Percentiles rank a stretch among this genome's conserved stretches.
These are phyloP conservation scores for Colletotrichum costaricense DNA, from an alignment of 2,329 filamentous ascomycete genomes.

Conservation along the genomic window DNA sequence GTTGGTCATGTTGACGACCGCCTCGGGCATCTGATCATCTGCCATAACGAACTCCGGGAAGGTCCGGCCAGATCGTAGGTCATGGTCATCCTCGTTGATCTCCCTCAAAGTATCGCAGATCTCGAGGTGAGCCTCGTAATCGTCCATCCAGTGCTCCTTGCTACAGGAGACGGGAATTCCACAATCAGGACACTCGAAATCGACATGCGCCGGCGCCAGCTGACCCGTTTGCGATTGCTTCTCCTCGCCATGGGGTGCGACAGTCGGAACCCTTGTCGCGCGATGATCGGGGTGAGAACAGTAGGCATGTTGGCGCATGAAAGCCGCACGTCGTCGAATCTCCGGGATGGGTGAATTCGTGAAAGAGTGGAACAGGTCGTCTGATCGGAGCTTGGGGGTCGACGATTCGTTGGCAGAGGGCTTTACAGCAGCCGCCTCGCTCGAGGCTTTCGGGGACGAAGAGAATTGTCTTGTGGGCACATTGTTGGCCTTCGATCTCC, in stretches of 20 bases:
- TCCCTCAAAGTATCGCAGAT: slow-evolving; percentile 92
- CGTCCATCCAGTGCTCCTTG: slow-evolving; percentile 94
- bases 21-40: slow-evolving; percentile 89
- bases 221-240: slow-evolving; percentile 65
- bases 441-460: slow-evolving; percentile 41
- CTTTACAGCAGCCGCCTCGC: slow-evolving; percentile 43
- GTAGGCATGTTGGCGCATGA: slow-evolving; percentile 92
- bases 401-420: slow-evolving; percentile 38
- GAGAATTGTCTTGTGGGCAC: slow-evolving; percentile 44
- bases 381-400: slow-evolving; percentile 64
- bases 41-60: slow-evolving; percentile 97
- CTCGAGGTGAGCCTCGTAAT: slow-evolving; percentile 92
- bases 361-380: slow-evolving; percentile 95
- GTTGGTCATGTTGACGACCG: slow-evolving; percentile 95
- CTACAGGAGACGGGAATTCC: slow-evolving; percentile 94
- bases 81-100: slow-evolving; percentile 98
- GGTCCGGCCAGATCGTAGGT: slow-evolving; percentile 87
- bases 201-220: slow-evolving; percentile 81
- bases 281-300: slow-evolving; percentile 93
- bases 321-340: slow-evolving; percentile 88
- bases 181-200: slow-evolving; percentile 96
- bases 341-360: slow-evolving; percentile 88
- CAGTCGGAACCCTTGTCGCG: slow-evolving; percentile 75
- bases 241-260: slow-evolving; percentile 72
- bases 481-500: slow-evolving; percentile 34